Evolutionary conservation across 83 land plant genomes (phyloP), one percentile per base, ranked within the genome.

Genomic region (Picea abies): DNA sequence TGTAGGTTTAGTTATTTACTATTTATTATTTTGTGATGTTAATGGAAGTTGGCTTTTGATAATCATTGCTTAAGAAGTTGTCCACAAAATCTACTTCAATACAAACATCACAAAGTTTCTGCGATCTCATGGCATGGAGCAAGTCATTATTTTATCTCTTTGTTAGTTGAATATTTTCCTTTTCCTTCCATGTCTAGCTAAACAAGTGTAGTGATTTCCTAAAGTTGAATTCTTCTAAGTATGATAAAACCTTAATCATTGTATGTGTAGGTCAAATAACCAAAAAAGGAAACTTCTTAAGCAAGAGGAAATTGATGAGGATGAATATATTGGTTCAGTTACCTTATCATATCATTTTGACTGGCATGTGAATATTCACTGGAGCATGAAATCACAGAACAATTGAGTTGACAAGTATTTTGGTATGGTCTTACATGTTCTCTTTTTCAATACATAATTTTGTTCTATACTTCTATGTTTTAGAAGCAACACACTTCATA

Each of bases 201-300:
- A 32, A 32, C 35, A 32, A 32, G 35, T 32, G 35, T 32, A 32
- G 35, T 32, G 35, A 32, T 32, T 32, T 32, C 4, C 12, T 44
- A 72, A 39, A 32, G 19, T 41, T 44, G 58, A 72, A 25, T 20
- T 17, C 9, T 8, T 35, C 7, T 72, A 19, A 19, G 35, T 20
- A 44, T 41, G 44, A 41, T 20, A 56, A 72, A 7, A 72, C 9
- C 25, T 72, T 44, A 44, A 52, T 78, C 22, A 10, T 71, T 78
- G 32, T 25, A 3, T 17, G 52, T 85, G 2, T 85, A 88, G 90
- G 69, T 82, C 83, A 29, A 29, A 81, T 58, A 78, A 81, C 35
- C 49, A 81, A 62, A 83, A 79, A 15, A 67, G 71, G 77, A 88
- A 85, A 65, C 83, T 87, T 58, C 22, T 81, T 35, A 83, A 69